Base-by-base conservation (phyloP, 2,329 filamentous ascomycete species). In the Phaeosphaeriaceae sp. region DNA sequence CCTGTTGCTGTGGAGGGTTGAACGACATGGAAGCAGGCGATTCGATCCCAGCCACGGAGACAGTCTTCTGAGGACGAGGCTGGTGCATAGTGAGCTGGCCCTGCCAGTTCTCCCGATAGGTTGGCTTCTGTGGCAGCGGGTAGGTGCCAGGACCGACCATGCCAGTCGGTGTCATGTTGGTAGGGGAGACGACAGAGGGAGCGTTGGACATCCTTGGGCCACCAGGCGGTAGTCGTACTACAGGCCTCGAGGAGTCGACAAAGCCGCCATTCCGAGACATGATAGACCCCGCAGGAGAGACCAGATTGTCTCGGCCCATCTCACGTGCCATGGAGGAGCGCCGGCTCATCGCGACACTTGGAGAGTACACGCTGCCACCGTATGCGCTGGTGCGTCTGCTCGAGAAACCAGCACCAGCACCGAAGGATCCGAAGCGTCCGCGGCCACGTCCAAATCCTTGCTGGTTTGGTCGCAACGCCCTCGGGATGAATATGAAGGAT, bases 401-500 rank as follows among this genome's bases (percentile, higher is more conserved):
- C 7, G 90, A 92, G 54, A 90, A 70, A 82, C 92, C 76, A 19
- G 69, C 65, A 83, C 89, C 76, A 22, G 71, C 64, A 83, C 89
- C 78, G 55, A 80, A 81, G 1, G 91, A 85, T 17, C 88, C 87
- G 57, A 91, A 90, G 40, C 91, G 90, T 59, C 90, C 91, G 54
- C 91, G 85, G 52, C 85, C 85, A 54, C 86, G 83, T 45, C 83
- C 84, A 65, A 89, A 87, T 27, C 88, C 87, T 80, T 96, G 92
- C 76, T 96, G 93, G 75, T 97, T 97, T 15, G 95, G 95, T 66
- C 95, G 88, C 81, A 97, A 86, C 11, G 94, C 94, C 66, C 95
- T 87, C 13, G 95, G 95, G 60, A 99, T 99, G 79, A 99, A 99
- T 70, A 97, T 96, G 77, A 99, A 99, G 0, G 95, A 98, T 64